Conservation (phyloP, 768 basidiomycete genomes). For the Lactifluus volemus region DNA sequence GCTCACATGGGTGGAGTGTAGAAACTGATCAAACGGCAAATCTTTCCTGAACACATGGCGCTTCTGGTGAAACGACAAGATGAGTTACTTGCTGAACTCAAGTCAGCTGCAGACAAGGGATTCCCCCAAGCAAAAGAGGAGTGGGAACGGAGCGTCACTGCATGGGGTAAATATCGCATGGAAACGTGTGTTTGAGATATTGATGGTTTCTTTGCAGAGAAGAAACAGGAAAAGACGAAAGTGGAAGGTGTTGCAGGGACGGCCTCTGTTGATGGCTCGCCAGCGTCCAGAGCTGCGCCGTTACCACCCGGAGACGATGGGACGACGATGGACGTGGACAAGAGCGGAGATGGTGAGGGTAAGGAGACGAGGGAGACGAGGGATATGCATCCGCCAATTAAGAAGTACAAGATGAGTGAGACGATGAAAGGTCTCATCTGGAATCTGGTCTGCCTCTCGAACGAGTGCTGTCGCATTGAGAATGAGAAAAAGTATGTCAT, state of each 20-base stretch:
- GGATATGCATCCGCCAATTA: conserved; percentile 55
- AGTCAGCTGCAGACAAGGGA: conserved; percentile 49
- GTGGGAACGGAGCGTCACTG: conserved; percentile 58
- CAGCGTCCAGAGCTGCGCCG: conserved; percentile 24
- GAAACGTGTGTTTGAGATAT: too few relatives aligned
- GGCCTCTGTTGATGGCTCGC: conserved; percentile 22
- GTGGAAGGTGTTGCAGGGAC: conserved; percentile 24
- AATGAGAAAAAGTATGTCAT: conserved; percentile 52
- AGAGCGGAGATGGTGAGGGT: conserved; percentile 26
- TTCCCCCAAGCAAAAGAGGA: conserved; percentile 66
- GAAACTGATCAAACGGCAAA: conserved; percentile 92
- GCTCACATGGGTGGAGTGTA: conserved; percentile 25
- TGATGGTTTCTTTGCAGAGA: conserved; percentile 32
- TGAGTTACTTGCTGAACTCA: conserved; percentile 54
- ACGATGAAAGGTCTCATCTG: conserved; percentile 72
- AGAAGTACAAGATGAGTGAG: conserved; percentile 75
- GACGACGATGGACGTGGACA: conserved; percentile 18
- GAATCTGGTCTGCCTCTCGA: conserved; percentile 73
- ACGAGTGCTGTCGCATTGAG: conserved; percentile 67
- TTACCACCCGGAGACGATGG: conserved; percentile 22
- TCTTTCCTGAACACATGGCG: conserved; percentile 64
- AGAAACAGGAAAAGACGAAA: conserved; percentile 31
- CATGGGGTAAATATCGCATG: conserved; percentile 46
- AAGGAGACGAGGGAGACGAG: conserved; percentile 26
- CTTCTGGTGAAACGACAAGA: conserved; percentile 63